Conservation (phyloP, 345 rosid species). For the Salix caprea region DNA sequence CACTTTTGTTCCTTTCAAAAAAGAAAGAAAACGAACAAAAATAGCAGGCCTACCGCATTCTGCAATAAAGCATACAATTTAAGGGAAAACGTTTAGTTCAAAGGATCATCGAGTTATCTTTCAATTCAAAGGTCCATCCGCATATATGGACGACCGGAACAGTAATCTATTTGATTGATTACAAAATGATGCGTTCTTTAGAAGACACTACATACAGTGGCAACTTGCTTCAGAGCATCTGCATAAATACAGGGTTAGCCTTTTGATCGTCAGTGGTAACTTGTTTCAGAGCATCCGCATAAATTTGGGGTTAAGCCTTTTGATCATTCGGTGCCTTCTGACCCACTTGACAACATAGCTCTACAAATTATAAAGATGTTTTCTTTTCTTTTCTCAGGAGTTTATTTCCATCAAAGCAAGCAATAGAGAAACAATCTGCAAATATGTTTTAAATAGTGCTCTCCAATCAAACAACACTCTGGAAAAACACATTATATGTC, state of each 20-base stretch:
- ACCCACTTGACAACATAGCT: neutral
- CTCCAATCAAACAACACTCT: constrained; percentile 31
- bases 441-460: constrained; percentile 15
- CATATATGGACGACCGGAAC: neutral
- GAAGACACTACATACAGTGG: neutral
- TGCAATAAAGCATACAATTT: neutral
- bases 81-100: neutral
- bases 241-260: neutral
- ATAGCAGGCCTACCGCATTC: neutral
- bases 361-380: neutral
- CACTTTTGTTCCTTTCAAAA: neutral
- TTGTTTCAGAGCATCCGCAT: neutral
- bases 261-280: neutral
- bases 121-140: neutral
- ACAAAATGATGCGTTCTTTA: neutral
- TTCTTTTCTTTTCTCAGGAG: neutral
- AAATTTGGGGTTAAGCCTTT: neutral
- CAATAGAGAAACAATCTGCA: constrained; percentile 17
- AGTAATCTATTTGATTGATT: neutral
- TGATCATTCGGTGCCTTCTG: neutral
- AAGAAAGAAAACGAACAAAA: neutral
- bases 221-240: neutral
- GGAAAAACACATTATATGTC: constrained; percentile 12
- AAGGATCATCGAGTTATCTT: neutral
- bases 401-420: constrained; percentile 12